Evolutionary conservation across 1,284 basidiomycete genomes (phyloP).

Genomic region (Lentinus polychrous): DNA sequence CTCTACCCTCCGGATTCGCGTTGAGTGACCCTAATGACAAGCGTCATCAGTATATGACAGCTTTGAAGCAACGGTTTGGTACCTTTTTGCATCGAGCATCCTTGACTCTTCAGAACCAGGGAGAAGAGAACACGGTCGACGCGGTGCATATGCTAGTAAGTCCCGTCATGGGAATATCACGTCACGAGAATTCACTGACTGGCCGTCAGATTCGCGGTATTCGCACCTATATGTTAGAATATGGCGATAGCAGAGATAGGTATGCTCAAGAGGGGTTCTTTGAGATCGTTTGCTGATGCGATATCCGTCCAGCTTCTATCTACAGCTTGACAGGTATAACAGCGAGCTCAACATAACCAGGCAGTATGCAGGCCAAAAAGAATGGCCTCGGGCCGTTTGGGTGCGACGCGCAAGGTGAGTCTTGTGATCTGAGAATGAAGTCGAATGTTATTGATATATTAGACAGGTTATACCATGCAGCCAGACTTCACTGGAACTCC

Average conservation of each 20-base stretch:
- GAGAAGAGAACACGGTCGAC: slow-evolving; percentile 86
- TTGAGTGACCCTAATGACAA: slow-evolving; percentile 64
- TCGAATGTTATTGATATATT: background rate
- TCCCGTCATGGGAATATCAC: background rate
- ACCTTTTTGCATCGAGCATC: slow-evolving; percentile 70
- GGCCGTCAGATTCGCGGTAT: slow-evolving; percentile 49
- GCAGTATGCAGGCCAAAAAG: slow-evolving; percentile 61
- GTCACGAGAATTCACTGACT: background rate
- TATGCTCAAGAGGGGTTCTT: slow-evolving; percentile 16
- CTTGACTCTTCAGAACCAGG: slow-evolving; percentile 56
- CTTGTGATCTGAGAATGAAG: background rate
- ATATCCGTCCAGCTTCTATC: slow-evolving; percentile 38
- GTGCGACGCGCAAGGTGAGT: slow-evolving; percentile 56
- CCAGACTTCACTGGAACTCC: slow-evolving; percentile 65
- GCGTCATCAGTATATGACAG: slow-evolving; percentile 56
- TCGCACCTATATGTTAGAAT: slow-evolving; percentile 61
- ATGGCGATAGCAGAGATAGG: slow-evolving; percentile 65
- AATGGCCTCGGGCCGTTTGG: slow-evolving; percentile 64
- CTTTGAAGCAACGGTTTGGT: slow-evolving; percentile 62
- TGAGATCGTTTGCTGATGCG: slow-evolving; percentile 1
- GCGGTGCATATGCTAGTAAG: slow-evolving; percentile 65
- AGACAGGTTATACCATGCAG: slow-evolving; percentile 55
- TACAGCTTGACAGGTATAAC: slow-evolving; percentile 55
- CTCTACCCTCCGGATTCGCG: slow-evolving; percentile 61
- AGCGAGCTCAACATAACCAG: slow-evolving; percentile 57